These are phyloP conservation scores for Monilinia polystroma DNA, from an alignment of 2,329 filamentous ascomycete genomes.

Conservation along the genomic window DNA sequence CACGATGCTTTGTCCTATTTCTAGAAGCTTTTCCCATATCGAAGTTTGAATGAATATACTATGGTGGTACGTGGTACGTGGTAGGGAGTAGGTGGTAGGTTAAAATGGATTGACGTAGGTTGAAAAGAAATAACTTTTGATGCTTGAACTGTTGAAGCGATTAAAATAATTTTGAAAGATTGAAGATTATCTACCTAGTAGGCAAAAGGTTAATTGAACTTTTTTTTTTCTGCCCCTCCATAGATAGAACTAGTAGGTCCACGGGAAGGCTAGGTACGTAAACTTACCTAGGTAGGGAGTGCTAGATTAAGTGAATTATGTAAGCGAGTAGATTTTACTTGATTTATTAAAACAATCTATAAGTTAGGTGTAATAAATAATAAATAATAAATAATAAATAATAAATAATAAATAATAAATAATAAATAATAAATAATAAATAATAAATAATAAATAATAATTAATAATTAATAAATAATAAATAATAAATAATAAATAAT, in stretches of 20 bases:
- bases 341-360: too few species aligned
- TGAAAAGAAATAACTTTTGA: neutral
- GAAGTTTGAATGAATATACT: neutral
- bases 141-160: neutral
- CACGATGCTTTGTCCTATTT: constrained; percentile 51
- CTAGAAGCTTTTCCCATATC: constrained; percentile 61
- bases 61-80: neutral
- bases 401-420: too few species aligned
- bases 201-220: neutral
- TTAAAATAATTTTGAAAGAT: neutral
- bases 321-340: neutral
- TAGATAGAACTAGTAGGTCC: neutral
- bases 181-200: neutral
- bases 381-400: too few species aligned
- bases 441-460: too few species aligned
- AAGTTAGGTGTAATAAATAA: too few species aligned
- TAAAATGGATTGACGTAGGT: neutral
- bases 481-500: too few species aligned
- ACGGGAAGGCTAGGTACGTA: neutral
- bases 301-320: neutral
- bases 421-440: too few species aligned
- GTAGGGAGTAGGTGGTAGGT: neutral
- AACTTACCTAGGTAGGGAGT: too few species aligned
- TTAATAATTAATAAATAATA: too few species aligned
- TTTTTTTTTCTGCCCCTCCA: constrained; percentile 17